Percentiles rank a stretch among this genome's conserved stretches.
phyloP scores from a whole-genome alignment of 108 stramenopile species.

The Nitzschia palea region DNA sequence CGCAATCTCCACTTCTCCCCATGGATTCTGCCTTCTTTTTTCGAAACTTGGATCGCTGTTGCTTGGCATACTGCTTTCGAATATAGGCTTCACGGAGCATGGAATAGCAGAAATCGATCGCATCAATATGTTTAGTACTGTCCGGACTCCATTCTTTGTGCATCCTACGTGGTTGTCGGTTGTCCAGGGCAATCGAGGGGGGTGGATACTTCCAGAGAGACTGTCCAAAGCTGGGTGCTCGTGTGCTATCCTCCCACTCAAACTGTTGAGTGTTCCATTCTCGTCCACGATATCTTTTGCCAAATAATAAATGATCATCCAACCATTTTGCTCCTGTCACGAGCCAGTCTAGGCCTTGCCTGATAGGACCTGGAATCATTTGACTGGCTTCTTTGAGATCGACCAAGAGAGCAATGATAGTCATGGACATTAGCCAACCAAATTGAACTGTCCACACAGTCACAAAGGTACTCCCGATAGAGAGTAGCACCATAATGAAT shows the following conservation, averaged over 20 bases:
- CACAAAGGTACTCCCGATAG: neutral
- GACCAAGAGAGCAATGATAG: conserved; percentile 3
- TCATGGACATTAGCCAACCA: neutral
- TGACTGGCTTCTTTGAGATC: conserved; percentile 17
- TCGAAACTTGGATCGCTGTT: neutral
- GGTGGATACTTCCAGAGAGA: conserved; percentile 37
- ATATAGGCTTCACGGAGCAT: conserved; percentile 38
- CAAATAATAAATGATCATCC: conserved; percentile 11
- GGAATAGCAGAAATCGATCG: conserved; percentile 43
- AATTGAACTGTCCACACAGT: neutral
- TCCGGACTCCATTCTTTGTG: conserved; percentile 29
- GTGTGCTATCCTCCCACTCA: conserved; percentile 17
- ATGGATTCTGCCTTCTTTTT: neutral
- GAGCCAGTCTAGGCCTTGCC: neutral
- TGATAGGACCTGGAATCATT: neutral
- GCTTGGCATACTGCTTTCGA: conserved; percentile 20
- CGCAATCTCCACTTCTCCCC: neutral
- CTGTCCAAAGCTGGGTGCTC: neutral
- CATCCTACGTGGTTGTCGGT: no score
- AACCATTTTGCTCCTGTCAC: neutral
- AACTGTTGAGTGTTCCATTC: conserved; percentile 44
- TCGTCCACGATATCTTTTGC: conserved; percentile 30
- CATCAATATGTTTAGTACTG: conserved; percentile 31
- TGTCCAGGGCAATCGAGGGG: conserved; percentile 20
- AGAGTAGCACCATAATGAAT: neutral